These are phyloP conservation scores for Cordyceps tenuipes DNA, from an alignment of 2,329 filamentous ascomycete species.

Conservation along the genomic window DNA sequence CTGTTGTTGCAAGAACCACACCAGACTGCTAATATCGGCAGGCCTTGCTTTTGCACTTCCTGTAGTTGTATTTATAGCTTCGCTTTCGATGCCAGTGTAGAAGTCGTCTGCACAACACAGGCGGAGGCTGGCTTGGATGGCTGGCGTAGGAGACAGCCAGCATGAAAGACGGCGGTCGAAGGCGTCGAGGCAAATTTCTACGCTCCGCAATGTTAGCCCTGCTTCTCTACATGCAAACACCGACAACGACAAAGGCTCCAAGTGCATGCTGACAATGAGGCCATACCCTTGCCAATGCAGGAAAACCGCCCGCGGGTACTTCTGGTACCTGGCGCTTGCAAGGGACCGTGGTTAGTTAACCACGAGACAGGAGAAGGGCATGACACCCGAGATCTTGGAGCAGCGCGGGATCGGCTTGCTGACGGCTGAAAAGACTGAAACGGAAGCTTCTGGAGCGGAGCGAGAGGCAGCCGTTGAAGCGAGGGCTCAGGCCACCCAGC, in stretches of 20 bases:
- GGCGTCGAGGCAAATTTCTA: not conserved
- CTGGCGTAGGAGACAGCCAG: not conserved
- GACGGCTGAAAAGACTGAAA: constrained; percentile 1
- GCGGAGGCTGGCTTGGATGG: not conserved
- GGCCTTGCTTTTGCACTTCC: not conserved
- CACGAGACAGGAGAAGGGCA: not conserved
- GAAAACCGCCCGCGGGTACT: not conserved
- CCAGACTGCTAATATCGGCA: not conserved
- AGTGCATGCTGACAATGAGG: not conserved
- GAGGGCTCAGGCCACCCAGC: not conserved
- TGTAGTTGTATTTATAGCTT: not conserved
- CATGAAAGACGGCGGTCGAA: not conserved
- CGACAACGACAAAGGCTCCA: not conserved
- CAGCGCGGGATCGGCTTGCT: not conserved
- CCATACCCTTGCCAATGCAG: not conserved
- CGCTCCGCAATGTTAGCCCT: not conserved
- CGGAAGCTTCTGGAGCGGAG: not conserved
- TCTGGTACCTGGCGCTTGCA: constrained; percentile 6
- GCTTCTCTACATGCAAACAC: not conserved
- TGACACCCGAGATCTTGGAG: not conserved
- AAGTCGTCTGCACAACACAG: not conserved
- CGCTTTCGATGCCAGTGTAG: not conserved
- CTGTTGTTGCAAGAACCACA: not conserved
- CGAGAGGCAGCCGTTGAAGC: not conserved
- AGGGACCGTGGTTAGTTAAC: not conserved